Evolutionary conservation across 352 stramenopile species (phyloP), one percentile per base, ranked within the genome.

Genomic region (Bremia lactucae): DNA sequence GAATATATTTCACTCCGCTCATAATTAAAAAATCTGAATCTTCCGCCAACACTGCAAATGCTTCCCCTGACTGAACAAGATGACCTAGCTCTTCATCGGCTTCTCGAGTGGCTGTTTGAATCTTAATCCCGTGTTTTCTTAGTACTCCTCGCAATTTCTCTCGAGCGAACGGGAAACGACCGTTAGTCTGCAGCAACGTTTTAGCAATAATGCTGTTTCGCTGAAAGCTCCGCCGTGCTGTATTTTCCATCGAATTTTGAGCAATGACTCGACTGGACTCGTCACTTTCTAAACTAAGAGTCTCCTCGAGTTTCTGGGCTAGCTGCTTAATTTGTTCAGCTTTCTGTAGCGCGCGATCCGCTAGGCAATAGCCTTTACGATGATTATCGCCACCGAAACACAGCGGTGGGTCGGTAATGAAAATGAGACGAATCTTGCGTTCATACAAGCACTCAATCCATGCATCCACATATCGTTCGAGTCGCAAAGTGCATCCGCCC

Each of bases 11-110:
- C 6, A 83, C 65, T 6, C 70, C 70, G 6, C 67, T 68, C 76
- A 94, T 92, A 46, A 83, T 68, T 11, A 95, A 49, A 49, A 94
- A 96, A 44, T 96, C 86, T 40, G 83, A 95, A 60, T 96, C 86
- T 28, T 89, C 68, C 0, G 60, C 75, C 6, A 95, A 54, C 6
- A 88, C 74, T 0, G 79, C 79, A 36, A 69, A 87, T 0, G 70
- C 70, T 23, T 63, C 16, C 4, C 62, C 67, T 15, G 42, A 41
- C 7, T 78, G 58, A 18, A 94, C 72, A 19, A 85, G 46, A 16
- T 83, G 50, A 4, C 65, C 79, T 6, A 94, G 62, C 25, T 72
- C 70, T 59, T 87, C 72, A 48, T 93, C 82, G 13, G 82, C 82
- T 43, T 94, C 82, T 34, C 65, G 65, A 34, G 22, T 62, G 0